phyloP scores from a whole-genome alignment of 495 filamentous ascomycete genomes.

The Hypoxylon subgilvum region DNA sequence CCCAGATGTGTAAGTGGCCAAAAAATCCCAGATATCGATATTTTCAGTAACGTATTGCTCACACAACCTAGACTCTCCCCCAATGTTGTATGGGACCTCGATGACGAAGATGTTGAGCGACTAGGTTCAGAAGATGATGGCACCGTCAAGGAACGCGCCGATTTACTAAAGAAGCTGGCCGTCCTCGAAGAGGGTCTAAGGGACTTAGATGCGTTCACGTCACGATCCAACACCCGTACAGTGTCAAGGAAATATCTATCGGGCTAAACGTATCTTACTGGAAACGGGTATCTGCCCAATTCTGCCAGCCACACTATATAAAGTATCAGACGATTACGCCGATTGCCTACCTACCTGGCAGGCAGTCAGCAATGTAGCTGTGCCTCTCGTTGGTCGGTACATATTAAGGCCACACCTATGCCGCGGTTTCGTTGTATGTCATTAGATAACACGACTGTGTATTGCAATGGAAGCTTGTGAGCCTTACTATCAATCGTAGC shows the following conservation, averaged over 20 bases:
- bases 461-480: no score
- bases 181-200: constrained; percentile 28
- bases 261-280: not conserved
- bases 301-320: no score
- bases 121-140: constrained; percentile 36
- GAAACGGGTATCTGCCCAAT: no score
- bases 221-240: constrained; percentile 15
- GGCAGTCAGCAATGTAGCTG: no score
- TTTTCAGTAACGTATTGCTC: no score
- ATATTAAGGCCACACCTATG: no score
- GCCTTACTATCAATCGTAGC: no score
- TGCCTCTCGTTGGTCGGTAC: no score
- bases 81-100: constrained; percentile 34
- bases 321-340: no score
- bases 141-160: constrained; percentile 34
- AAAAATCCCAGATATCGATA: constrained; percentile 3
- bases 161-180: constrained; percentile 22
- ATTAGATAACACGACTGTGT: no score
- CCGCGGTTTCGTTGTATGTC: no score
- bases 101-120: constrained; percentile 21
- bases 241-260: not conserved
- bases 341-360: no score
- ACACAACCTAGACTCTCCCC: constrained; percentile 32
- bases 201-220: constrained; percentile 30
- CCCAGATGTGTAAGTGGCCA: constrained; percentile 28